Percentiles rank a stretch among this genome's conserved stretches.
Evolutionary conservation across 2,329 filamentous ascomycete species (phyloP).

Genomic region (Colletotrichum lindemuthianum): DNA sequence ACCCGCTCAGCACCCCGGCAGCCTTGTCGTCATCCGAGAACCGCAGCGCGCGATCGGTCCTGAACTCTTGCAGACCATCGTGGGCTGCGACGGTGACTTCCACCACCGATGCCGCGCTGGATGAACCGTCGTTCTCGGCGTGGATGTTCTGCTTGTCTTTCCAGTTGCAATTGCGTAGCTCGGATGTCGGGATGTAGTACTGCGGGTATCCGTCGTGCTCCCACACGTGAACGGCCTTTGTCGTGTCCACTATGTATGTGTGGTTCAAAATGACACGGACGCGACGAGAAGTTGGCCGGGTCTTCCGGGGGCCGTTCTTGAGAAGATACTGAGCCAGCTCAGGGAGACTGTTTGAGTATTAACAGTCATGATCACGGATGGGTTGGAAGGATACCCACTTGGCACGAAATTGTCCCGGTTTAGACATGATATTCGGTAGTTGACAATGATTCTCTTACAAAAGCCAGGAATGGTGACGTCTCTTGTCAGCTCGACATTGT

Average conservation of each 20-base stretch:
- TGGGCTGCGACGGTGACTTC: slow-evolving; percentile 43
- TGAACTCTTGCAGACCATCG: slow-evolving; percentile 40
- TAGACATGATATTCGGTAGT: slow-evolving; percentile 11
- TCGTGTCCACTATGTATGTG: slow-evolving; percentile 49
- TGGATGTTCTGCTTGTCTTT: slow-evolving; percentile 42
- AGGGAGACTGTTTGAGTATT: slow-evolving; percentile 39
- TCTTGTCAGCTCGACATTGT: too few relatives aligned
- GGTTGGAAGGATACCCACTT: slow-evolving; percentile 2
- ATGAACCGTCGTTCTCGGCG: slow-evolving; percentile 38
- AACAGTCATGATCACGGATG: background rate
- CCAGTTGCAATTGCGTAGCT: slow-evolving; percentile 43
- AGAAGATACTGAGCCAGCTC: slow-evolving; percentile 42
- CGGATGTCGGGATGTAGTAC: slow-evolving; percentile 50
- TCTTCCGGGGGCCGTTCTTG: slow-evolving; percentile 41
- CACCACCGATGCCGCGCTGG: slow-evolving; percentile 42
- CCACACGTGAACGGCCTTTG: slow-evolving; percentile 51
- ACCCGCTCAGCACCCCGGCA: slow-evolving; percentile 43
- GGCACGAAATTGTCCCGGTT: slow-evolving; percentile 33
- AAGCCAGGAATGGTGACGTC: too few relatives aligned
- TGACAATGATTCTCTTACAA: background rate
- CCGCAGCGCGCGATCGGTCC: slow-evolving; percentile 48
- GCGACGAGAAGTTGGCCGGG: slow-evolving; percentile 41
- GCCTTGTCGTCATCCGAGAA: slow-evolving; percentile 51
- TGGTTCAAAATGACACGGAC: slow-evolving; percentile 48
- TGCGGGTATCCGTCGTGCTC: slow-evolving; percentile 61